Percentiles rank a stretch among this genome's conserved stretches.
These are phyloP conservation scores for Ophiostoma montium DNA, from an alignment of 2,329 filamentous ascomycete species.

Conservation along the genomic window DNA sequence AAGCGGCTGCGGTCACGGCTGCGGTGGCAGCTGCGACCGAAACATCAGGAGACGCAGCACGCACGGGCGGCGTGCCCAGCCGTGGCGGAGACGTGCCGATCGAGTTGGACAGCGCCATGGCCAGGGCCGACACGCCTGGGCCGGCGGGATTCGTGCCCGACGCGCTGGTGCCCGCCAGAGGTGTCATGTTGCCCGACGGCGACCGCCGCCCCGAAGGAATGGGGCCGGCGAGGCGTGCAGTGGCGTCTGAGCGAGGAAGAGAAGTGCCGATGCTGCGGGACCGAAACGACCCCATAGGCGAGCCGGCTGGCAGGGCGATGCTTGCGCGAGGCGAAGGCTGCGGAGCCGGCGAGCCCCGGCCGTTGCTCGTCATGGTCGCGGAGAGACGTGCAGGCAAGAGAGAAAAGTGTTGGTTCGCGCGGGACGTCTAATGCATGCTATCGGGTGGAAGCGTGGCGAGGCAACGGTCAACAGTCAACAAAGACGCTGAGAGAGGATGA, in stretches of 20 bases:
- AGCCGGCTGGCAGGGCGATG: constrained; percentile 30
- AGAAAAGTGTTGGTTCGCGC: not conserved
- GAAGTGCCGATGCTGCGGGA: constrained; percentile 36
- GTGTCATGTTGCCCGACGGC: constrained; percentile 37
- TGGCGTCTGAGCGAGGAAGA: constrained; percentile 43
- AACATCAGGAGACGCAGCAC: constrained; percentile 39
- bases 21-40: not conserved
- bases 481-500: too few species aligned
- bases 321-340: constrained; percentile 17
- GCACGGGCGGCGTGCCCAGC: constrained; percentile 49
- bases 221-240: constrained; percentile 46
- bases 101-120: constrained; percentile 69
- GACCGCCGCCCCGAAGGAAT: constrained; percentile 29
- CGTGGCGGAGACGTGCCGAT: constrained; percentile 55
- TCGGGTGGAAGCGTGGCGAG: too few species aligned
- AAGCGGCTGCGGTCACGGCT: not conserved
- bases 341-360: constrained; percentile 12
- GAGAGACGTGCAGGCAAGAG: not conserved
- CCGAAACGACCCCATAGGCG: constrained; percentile 30
- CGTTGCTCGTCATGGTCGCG: constrained; percentile 9
- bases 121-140: constrained; percentile 75
- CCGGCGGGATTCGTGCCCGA: constrained; percentile 49
- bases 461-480: too few species aligned
- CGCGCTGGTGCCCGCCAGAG: constrained; percentile 50
- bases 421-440: not conserved